These are phyloP conservation scores for Pichia manshurica DNA, from an alignment of 805 yeast species.

Conservation along the genomic window DNA sequence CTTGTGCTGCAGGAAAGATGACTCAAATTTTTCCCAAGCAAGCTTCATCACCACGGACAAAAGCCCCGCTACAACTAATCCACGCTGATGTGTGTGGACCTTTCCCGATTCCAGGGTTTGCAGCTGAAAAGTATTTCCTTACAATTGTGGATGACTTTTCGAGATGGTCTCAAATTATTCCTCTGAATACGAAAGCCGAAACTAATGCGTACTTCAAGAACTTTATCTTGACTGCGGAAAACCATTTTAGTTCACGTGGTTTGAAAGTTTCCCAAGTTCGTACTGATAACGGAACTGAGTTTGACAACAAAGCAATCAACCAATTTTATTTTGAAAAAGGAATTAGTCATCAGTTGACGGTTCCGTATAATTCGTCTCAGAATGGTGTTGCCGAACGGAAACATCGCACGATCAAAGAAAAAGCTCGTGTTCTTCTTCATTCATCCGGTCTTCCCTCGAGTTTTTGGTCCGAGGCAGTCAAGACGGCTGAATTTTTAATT, in stretches of 20 bases:
- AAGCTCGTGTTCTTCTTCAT: neutral
- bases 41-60: neutral
- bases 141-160: conserved; percentile 12
- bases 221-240: neutral
- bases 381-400: conserved; percentile 14
- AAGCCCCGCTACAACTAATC: conserved; percentile 3
- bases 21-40: neutral
- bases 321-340: neutral
- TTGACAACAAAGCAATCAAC: neutral
- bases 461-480: conserved; percentile 8
- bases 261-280: neutral
- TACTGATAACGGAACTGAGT: conserved; percentile 3
- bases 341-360: conserved; percentile 9
- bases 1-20: conserved; percentile 1
- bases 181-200: neutral
- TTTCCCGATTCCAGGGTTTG: conserved; percentile 10
- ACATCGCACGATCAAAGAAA: conserved; percentile 9
- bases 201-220: neutral
- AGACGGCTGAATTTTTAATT: conserved; percentile 6
- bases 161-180: conserved; percentile 1
- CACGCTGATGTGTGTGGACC: conserved; percentile 7
- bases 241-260: neutral
- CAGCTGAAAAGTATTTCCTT: conserved; percentile 7
- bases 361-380: conserved; percentile 10
- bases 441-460: neutral